Base-by-base conservation (phyloP, 2,329 filamentous ascomycete genomes). In the Penicillium sp. region DNA sequence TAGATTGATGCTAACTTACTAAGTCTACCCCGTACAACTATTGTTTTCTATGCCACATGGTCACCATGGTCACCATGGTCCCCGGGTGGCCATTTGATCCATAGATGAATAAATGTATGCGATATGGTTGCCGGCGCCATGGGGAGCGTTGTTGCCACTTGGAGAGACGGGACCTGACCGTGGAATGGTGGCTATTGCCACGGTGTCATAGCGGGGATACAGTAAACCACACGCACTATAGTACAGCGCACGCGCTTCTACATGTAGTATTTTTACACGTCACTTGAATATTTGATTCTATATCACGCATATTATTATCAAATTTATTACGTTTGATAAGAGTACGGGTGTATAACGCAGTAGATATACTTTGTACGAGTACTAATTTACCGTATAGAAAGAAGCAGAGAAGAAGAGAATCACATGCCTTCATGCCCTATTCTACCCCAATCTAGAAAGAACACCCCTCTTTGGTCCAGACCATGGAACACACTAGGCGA, bases 401-500 rank as follows among this genome's bases (percentile, higher is more conserved):
- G 15, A 18, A 18, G 15, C 15, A 18, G 15, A 18, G 15, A 18
- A 18, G 15, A 18, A 18, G 15, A 18, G 15, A 12, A 37, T 40
- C 33, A 46, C 35, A 38, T 28, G 27, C 7, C 8, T 23, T 23
- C 20, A 3, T 28, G 33, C 33, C 35, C 28, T 20, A 31, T 15
- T 5, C 8, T 33, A 37, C 6, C 8, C 38, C 12, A n/a, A 28
- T 8, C 18, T 9, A 8, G 32, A 35, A 35, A 15, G 18, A 33
- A 3, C 9, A 18, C 9, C 33, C 33, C 33, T 37, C 33, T 37
- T 10, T 5, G 33, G 18, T 37, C 33, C 33, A 37, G 18, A 23
- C 24, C 45, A 23, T 28, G 24, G 39, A 33, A 41, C 27, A 9
- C 8, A 9, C 38, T 35, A 47, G 48, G 43, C 44, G 38, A 43